Base-by-base conservation (phyloP, 805 yeast genomes). In the Schwanniomyces yamadae region DNA sequence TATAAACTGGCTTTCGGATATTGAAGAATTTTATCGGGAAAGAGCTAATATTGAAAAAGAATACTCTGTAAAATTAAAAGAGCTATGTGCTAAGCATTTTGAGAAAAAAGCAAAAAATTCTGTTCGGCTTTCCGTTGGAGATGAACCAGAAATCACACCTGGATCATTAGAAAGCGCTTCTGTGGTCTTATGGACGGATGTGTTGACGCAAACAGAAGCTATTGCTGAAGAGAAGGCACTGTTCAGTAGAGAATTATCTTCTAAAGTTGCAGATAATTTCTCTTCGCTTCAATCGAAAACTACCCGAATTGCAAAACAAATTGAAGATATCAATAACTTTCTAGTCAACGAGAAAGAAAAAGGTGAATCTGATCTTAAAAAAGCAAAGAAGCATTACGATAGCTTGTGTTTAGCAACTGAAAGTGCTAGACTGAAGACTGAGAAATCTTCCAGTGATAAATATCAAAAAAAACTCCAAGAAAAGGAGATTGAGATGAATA, bases 141-240 rank as follows among this genome's bases (percentile, higher is more conserved):
- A 87, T 41, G 76, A 77, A 12, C 99, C 99, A 0, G 75, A 80
- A 27, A 76, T 86, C 28, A 93, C 99, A 0, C 98, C 99, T 0
- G 99, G 99, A 0, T 88, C 97, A 0, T 67, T 91, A 33, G 98
- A 93, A 55, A 75, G 85, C 45, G 95, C 96, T 0, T 71, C 85
- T 11, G 63, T 90, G 43, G 95, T 86, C 9, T 77, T 95, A 1
- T 91, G 99, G 99, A 87, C 77, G 29, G 95, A 88, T 45, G 76
- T 90, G 5, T 71, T 91, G 40, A 73, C 84, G 3, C 93, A 87
- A 53, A 86, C 96, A 1, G 97, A 90, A 59, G 65, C 73, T 16
- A 75, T 85, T 24, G 82, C 95, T 23, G 76, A 71, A 35, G 95
- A 85, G 48, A 80, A 79, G 47, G 55, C 57, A 17, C 61, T 71